These are phyloP conservation scores for Aspergillus novofumigatus DNA, from an alignment of 2,329 filamentous ascomycete genomes.

Conservation along the genomic window DNA sequence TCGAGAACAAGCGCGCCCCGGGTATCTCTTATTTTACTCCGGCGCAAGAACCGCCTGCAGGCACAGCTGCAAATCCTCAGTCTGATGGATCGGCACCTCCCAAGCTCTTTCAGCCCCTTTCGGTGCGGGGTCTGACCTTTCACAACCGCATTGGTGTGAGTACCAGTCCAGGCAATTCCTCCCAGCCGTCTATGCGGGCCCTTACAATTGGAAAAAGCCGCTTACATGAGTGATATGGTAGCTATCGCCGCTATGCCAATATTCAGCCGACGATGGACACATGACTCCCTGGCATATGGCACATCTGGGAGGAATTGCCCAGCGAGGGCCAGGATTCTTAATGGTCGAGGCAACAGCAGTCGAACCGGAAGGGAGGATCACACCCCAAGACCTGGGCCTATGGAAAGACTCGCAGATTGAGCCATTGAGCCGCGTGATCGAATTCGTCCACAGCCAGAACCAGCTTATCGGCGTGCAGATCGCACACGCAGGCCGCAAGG, in stretches of 20 bases:
- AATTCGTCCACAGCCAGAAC: conserved; percentile 75
- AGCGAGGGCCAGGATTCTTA: conserved; percentile 69
- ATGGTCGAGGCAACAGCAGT: conserved; percentile 77
- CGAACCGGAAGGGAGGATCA: conserved; percentile 72
- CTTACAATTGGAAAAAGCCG: not conserved
- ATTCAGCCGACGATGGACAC: conserved; percentile 66
- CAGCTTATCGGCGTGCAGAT: conserved; percentile 77
- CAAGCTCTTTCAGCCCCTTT: conserved; percentile 57
- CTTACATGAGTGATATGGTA: not conserved
- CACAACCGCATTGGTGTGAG: conserved; percentile 41
- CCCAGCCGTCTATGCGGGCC: not conserved
- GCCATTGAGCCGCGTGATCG: conserved; percentile 61
- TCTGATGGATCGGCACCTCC: conserved; percentile 41
- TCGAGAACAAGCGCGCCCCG: conserved; percentile 32
- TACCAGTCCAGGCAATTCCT: not conserved
- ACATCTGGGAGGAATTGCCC: conserved; percentile 73
- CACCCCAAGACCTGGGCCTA: conserved; percentile 57
- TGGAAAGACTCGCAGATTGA: conserved; percentile 82
- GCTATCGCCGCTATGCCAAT: conserved; percentile 59
- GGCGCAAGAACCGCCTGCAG: conserved; percentile 33
- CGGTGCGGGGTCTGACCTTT: conserved; percentile 55
- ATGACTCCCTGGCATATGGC: conserved; percentile 76
- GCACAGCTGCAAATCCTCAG: conserved; percentile 40
- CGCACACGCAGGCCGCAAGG: conserved; percentile 69
- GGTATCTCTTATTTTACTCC: conserved; percentile 42